These are phyloP conservation scores for Aspergillus conjunctus DNA, from an alignment of 495 filamentous ascomycete species.

Conservation along the genomic window DNA sequence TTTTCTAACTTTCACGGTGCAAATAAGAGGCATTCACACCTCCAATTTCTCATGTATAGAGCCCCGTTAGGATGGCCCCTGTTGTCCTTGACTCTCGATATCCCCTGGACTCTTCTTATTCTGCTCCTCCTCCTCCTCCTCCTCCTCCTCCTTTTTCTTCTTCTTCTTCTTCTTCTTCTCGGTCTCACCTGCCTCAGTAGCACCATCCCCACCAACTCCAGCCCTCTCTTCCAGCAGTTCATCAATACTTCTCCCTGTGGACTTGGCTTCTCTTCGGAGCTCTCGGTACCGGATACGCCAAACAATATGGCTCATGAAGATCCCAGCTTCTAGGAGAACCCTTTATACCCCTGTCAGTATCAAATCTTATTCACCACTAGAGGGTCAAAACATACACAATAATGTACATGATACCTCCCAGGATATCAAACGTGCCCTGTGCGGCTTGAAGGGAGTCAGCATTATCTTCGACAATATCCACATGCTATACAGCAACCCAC, in stretches of 20 bases:
- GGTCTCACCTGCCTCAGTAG: constrained; percentile 3
- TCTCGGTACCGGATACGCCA: constrained; percentile 67
- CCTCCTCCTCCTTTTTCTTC: neutral
- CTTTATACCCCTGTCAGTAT: constrained; percentile 32
- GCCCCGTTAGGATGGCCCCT: neutral
- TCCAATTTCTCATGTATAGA: too few species aligned
- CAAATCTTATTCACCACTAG: neutral
- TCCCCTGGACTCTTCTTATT: neutral
- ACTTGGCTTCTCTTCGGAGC: constrained; percentile 58
- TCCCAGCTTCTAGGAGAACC: constrained; percentile 65
- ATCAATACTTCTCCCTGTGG: constrained; percentile 61
- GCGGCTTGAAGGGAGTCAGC: constrained; percentile 47
- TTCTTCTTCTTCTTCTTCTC: neutral
- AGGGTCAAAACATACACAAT: constrained; percentile 52
- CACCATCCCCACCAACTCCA: neutral
- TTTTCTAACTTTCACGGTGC: neutral
- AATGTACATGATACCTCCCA: constrained; percentile 71
- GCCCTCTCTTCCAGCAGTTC: constrained; percentile 51
- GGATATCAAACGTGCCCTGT: constrained; percentile 68
- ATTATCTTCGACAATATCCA: neutral
- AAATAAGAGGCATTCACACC: neutral
- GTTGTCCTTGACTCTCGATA: constrained; percentile 3
- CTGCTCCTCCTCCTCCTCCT: neutral
- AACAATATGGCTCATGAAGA: constrained; percentile 67
- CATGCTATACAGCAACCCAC: constrained; percentile 34